A percentile compares a stretch with the other conserved stretches of the same genome.
Conservation (phyloP, 108 stramenopile genomes). For the Mayamaea pseudoterrestris region DNA sequence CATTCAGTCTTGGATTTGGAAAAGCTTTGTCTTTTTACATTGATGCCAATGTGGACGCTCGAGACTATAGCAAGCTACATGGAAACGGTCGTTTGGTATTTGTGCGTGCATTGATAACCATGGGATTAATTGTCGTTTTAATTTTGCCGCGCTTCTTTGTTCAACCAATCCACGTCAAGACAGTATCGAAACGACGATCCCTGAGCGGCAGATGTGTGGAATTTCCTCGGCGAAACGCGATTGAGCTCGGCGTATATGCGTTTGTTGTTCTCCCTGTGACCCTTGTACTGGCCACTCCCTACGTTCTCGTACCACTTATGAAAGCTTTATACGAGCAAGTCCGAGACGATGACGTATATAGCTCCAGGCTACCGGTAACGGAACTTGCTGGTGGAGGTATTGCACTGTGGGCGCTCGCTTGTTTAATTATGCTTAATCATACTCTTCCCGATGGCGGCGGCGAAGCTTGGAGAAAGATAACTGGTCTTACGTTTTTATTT, state of each 20-base stretch:
- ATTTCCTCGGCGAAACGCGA: no score
- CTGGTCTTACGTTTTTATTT: slow-evolving; percentile 47
- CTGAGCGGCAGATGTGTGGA: no score
- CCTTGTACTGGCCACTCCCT: slow-evolving; percentile 33
- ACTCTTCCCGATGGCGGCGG: slow-evolving; percentile 69
- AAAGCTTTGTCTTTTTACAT: slow-evolving; percentile 51
- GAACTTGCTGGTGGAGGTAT: slow-evolving; percentile 50
- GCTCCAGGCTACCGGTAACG: slow-evolving; percentile 34
- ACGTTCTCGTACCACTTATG: slow-evolving; percentile 43
- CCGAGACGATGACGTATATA: slow-evolving; percentile 34
- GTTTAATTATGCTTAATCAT: slow-evolving; percentile 52
- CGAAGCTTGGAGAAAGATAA: slow-evolving; percentile 50
- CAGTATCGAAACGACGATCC: no score
- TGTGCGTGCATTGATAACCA: slow-evolving; percentile 25
- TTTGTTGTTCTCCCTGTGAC: slow-evolving; percentile 38
- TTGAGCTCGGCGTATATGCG: slow-evolving; percentile 29
- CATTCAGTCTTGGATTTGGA: slow-evolving; percentile 30
- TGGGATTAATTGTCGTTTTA: slow-evolving; percentile 32
- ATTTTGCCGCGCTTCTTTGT: slow-evolving; percentile 32
- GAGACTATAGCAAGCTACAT: background rate
- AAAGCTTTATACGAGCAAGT: slow-evolving; percentile 34
- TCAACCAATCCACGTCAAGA: slow-evolving; percentile 42
- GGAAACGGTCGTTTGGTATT: slow-evolving; percentile 7
- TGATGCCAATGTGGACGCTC: background rate
- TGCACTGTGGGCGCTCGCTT: slow-evolving; percentile 60